Conservation (phyloP, 306 rosid genomes). For the Gillenia trifoliata region DNA sequence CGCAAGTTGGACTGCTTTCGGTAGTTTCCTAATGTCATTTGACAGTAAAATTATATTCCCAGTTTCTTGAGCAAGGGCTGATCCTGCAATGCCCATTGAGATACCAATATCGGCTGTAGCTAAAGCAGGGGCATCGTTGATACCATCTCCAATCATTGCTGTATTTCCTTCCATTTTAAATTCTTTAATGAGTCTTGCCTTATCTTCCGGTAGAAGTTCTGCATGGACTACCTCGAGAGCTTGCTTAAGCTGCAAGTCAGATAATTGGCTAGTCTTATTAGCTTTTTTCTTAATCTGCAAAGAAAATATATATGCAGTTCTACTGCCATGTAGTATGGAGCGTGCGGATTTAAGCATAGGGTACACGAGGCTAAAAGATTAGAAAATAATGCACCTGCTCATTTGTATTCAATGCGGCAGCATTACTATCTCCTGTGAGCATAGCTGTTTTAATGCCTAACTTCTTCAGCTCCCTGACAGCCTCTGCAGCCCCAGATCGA, state of each 20-base stretch:
- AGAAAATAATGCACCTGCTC: slow-evolving; percentile 49
- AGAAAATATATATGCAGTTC: neutral
- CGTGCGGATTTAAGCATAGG: neutral
- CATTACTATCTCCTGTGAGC: slow-evolving; percentile 85
- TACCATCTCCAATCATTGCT: slow-evolving; percentile 92
- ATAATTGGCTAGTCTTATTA: neutral
- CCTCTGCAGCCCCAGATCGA: slow-evolving; percentile 69
- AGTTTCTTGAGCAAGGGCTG: slow-evolving; percentile 86
- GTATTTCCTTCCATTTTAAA: slow-evolving; percentile 67
- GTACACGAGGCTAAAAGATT: neutral
- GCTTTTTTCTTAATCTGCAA: neutral
- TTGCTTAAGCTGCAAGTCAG: slow-evolving; percentile 60
- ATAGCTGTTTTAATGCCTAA: slow-evolving; percentile 75
- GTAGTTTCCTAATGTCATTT: slow-evolving; percentile 77
- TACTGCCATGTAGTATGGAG: neutral
- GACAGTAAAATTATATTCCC: slow-evolving; percentile 80
- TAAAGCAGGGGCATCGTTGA: slow-evolving; percentile 90
- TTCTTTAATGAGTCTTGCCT: slow-evolving; percentile 56
- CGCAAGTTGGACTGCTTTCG: slow-evolving; percentile 73
- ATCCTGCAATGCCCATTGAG: slow-evolving; percentile 97
- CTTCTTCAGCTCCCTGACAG: slow-evolving; percentile 53
- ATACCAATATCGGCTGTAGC: slow-evolving; percentile 90
- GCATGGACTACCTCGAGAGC: slow-evolving; percentile 63
- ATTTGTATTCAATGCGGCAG: slow-evolving; percentile 72
- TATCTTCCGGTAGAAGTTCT: slow-evolving; percentile 89